Percentiles rank a stretch among this genome's conserved stretches.
Evolutionary conservation across 2,329 filamentous ascomycete species (phyloP).

Genomic region (Alternaria solani): DNA sequence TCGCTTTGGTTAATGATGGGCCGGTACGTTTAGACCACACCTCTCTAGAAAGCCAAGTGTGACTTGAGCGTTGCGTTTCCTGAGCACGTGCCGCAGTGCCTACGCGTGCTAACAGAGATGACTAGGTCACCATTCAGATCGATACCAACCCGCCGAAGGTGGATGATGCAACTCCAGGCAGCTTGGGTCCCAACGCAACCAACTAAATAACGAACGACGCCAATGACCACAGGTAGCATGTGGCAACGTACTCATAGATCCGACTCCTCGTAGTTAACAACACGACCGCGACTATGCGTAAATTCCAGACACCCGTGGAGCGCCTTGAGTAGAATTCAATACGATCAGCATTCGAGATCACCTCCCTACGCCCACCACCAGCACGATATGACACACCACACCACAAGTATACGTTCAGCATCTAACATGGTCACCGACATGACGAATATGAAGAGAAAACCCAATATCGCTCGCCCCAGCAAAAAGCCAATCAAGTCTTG

Average conservation of each 20-base stretch:
- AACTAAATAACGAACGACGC: constrained; percentile 29
- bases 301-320: constrained; percentile 46
- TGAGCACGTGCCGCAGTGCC: not conserved
- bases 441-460: not conserved
- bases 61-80: constrained; percentile 36
- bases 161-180: constrained; percentile 35
- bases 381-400: not conserved
- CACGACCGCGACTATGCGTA: constrained; percentile 43
- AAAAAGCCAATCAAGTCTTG: not conserved
- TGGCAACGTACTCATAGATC: not conserved
- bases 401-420: not conserved
- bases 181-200: constrained; percentile 6
- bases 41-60: constrained; percentile 66
- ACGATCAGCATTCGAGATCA: not conserved
- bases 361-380: not conserved
- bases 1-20: constrained; percentile 87
- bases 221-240: constrained; percentile 28
- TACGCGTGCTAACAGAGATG: not conserved
- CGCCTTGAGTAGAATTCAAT: constrained; percentile 38
- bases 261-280: constrained; percentile 31
- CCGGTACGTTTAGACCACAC: constrained; percentile 70
- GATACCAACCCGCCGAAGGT: constrained; percentile 57
- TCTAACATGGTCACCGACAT: not conserved
- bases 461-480: not conserved
- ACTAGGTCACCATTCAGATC: constrained; percentile 59